phyloP scores from a whole-genome alignment of 2,329 filamentous ascomycete species.

The Colletotrichum tofieldiae region DNA sequence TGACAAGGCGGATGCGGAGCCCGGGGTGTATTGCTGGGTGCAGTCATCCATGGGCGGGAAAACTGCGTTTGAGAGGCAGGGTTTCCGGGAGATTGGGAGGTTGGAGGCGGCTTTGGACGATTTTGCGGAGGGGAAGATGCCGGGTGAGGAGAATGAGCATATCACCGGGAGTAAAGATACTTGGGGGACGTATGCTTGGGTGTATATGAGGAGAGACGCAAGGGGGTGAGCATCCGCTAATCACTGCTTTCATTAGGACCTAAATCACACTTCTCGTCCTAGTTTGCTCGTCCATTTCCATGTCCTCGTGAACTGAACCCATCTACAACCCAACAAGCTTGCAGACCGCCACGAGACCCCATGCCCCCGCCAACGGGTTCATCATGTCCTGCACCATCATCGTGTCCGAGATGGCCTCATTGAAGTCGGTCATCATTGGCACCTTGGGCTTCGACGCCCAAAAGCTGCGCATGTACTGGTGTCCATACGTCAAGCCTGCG shows the following conservation, averaged over 20 bases:
- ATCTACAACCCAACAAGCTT: conserved; percentile 44
- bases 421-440: conserved; percentile 50
- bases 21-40: conserved; percentile 47
- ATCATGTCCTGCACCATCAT: conserved; percentile 44
- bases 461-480: conserved; percentile 49
- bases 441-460: conserved; percentile 50
- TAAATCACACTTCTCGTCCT: too few species aligned
- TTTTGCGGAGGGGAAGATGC: conserved; percentile 8
- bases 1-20: conserved; percentile 49
- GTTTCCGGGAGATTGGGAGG: conserved; percentile 46
- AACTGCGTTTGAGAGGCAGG: conserved; percentile 50
- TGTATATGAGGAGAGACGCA: conserved; percentile 52
- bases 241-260: not conserved
- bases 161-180: conserved; percentile 43
- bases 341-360: conserved; percentile 46
- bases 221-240: not conserved
- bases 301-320: too few species aligned
- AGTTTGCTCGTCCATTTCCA: not conserved
- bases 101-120: conserved; percentile 23
- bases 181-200: conserved; percentile 45
- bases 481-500: conserved; percentile 38
- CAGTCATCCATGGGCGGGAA: conserved; percentile 49
- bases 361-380: conserved; percentile 42
- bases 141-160: not conserved
- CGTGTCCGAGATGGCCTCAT: conserved; percentile 49